phyloP scores from a whole-genome alignment of 1,139 yeast genomes.

The Protomyces inundatus region DNA sequence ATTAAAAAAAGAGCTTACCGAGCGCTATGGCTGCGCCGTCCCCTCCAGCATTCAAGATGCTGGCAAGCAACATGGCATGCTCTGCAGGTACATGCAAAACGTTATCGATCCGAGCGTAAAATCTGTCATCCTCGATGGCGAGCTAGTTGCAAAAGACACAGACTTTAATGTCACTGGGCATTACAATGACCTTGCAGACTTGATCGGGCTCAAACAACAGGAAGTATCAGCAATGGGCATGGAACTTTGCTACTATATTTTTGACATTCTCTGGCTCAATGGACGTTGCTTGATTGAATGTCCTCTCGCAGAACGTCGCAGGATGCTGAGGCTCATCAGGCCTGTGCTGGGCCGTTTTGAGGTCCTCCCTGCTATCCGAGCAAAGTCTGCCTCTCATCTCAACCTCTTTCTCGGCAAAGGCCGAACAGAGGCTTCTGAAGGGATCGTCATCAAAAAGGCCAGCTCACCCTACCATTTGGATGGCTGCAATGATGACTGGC shows the following conservation, averaged over 20 bases:
- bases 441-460: constrained; percentile 68
- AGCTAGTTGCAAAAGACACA: constrained; percentile 84
- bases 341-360: constrained; percentile 54
- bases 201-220: constrained; percentile 45
- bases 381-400: constrained; percentile 38
- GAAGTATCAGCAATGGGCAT: no score
- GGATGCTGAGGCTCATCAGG: constrained; percentile 48
- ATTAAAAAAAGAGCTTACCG: constrained; percentile 69
- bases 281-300: constrained; percentile 54
- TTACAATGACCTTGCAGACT: constrained; percentile 52
- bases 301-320: constrained; percentile 55
- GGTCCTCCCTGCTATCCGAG: constrained; percentile 42
- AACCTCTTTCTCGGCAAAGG: no score
- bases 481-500: constrained; percentile 60
- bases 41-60: constrained; percentile 45
- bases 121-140: constrained; percentile 71
- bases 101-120: constrained; percentile 47
- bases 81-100: constrained; percentile 49
- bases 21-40: constrained; percentile 62
- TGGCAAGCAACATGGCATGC: no score
- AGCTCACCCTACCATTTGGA: constrained; percentile 57
- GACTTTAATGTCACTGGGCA: constrained; percentile 48
- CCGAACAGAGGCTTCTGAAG: constrained; percentile 59
- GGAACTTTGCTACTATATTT: constrained; percentile 65
- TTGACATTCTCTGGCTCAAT: constrained; percentile 68